These are phyloP conservation scores for Amanita thiersii DNA, from an alignment of 768 basidiomycete genomes.

Conservation along the genomic window DNA sequence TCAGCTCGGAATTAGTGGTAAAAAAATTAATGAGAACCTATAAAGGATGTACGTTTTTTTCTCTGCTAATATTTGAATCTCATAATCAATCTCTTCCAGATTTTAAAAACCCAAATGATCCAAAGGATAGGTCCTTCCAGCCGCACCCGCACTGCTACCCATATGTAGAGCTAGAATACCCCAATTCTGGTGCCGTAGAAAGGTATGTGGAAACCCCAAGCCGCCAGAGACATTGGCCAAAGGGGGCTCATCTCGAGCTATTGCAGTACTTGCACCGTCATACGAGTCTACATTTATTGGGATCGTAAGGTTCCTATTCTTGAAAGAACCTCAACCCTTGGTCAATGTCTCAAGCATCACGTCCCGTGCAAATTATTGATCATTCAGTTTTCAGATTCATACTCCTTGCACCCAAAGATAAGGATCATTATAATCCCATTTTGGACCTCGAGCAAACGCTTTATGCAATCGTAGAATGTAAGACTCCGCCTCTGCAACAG, in stretches of 20 bases:
- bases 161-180: constrained; percentile 70
- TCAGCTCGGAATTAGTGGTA: constrained; percentile 63
- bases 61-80: not conserved
- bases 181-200: constrained; percentile 62
- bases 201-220: constrained; percentile 31
- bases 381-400: constrained; percentile 45
- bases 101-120: constrained; percentile 62
- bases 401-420: constrained; percentile 73
- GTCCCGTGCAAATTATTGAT: not conserved
- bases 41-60: constrained; percentile 48
- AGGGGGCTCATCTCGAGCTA: constrained; percentile 7
- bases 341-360: constrained; percentile 10
- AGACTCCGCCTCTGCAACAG: constrained; percentile 14
- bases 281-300: not conserved
- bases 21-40: constrained; percentile 56
- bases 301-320: constrained; percentile 2
- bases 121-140: constrained; percentile 54
- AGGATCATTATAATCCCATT: constrained; percentile 83
- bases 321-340: constrained; percentile 5
- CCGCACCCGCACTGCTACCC: constrained; percentile 55
- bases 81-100: constrained; percentile 31
- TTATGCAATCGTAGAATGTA: constrained; percentile 66
- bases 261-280: constrained; percentile 5
- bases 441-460: constrained; percentile 68
- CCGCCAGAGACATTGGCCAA: constrained; percentile 8